Evolutionary conservation across 1,284 basidiomycete species (phyloP), one percentile per base, ranked within the genome.

Genomic region (Microbotryum scabiosae): DNA sequence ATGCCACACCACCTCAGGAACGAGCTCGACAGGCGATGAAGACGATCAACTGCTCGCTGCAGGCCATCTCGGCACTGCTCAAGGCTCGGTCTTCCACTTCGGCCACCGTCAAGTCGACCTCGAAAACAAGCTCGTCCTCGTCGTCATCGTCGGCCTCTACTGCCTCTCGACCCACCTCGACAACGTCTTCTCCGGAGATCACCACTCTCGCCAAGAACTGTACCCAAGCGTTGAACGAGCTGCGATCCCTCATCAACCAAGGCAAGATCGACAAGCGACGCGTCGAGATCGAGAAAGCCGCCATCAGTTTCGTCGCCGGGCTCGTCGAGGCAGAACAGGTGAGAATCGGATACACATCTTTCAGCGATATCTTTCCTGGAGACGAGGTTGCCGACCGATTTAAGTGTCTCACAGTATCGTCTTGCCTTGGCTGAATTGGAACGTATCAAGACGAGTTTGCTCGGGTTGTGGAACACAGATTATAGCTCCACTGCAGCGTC

Each of bases 241-340:
- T 69, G 41, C 59, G 74, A 23, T 71, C 73, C 20, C 75, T 76
- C 16, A 73, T 74, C 5, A 68, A 75, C 20, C 61, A 65, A 23
- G 47, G 62, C 2, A 21, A 28, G 10, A 45, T 64, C 25, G 56
- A 23, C 18, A 48, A 56, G 41, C 62, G 63, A n/a, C 21, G 44
- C 44, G 51, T 85, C 20, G 84, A 88, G 67, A 78, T 87, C 4
- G 87, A 88, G 73, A 78, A 84, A 46, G 85, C 85, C 0, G 85
- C 84, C 1, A 79, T 79, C 54, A 84, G 82, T 63, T 74, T 87
- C 5, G 71, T 82, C 7, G 82, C 81, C 12, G 87, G 86, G 70
- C 73, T 88, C 0, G 75, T 87, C 20, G 70, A 78, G 30, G 72
- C 87, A 53, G 84, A 86, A 36, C 8, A 65, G 46, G 66, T 68